phyloP scores from a whole-genome alignment of 768 basidiomycete genomes.

The Fomitopsis pulvina region DNA sequence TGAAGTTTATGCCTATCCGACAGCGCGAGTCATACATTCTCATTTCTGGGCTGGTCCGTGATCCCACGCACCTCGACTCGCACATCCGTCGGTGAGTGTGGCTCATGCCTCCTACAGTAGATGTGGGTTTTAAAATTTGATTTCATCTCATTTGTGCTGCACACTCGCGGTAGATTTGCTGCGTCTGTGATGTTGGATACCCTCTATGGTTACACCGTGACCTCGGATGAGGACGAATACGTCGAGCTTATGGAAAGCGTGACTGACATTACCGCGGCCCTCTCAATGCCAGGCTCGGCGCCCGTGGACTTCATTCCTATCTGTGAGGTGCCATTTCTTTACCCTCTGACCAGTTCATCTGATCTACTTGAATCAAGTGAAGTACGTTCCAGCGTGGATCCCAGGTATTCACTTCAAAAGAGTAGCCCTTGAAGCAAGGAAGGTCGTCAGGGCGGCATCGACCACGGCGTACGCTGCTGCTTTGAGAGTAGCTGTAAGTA shows the following conservation, averaged over 20 bases:
- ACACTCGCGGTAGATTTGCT: constrained; percentile 17
- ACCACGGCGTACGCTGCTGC: not conserved
- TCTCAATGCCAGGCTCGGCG: constrained; percentile 22
- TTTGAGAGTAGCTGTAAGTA: not conserved
- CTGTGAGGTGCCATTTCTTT: constrained; percentile 8
- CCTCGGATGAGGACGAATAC: constrained; percentile 24
- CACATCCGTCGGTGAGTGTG: constrained; percentile 15
- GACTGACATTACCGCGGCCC: constrained; percentile 15
- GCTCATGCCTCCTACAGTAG: too few relatives aligned
- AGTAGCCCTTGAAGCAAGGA: too few relatives aligned
- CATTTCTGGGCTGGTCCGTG: constrained; percentile 22
- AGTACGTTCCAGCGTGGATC: too few relatives aligned
- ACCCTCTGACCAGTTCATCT: too few relatives aligned
- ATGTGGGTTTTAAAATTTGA: not conserved
- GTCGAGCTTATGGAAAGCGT: constrained; percentile 24
- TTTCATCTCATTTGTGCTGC: not conserved
- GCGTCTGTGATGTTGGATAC: constrained; percentile 25
- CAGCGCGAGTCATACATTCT: constrained; percentile 20
- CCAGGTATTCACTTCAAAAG: too few relatives aligned
- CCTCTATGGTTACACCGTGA: constrained; percentile 25
- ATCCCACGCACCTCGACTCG: constrained; percentile 17
- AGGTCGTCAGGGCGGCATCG: too few relatives aligned
- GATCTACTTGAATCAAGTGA: too few relatives aligned
- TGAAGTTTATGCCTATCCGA: constrained; percentile 18
- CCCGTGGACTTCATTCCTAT: not conserved